These are phyloP conservation scores for Backusella tarrabulga DNA, from an alignment of 192 early-diverging fungal species.

Conservation along the genomic window DNA sequence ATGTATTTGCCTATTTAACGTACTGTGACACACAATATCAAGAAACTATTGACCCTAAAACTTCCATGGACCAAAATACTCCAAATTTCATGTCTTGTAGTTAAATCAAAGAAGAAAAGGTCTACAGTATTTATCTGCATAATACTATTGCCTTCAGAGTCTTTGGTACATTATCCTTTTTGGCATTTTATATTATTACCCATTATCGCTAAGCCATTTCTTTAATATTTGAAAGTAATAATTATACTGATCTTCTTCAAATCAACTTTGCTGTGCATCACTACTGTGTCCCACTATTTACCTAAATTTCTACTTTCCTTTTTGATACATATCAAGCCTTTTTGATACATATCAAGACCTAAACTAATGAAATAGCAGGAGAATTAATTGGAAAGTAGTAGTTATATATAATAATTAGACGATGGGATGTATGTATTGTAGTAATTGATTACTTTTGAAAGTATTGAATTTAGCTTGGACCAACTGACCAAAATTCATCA, in stretches of 20 bases:
- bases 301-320: not conserved
- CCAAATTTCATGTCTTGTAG: not conserved
- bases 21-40: not conserved
- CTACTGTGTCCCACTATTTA: not conserved
- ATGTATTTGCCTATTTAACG: not conserved
- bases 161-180: no score
- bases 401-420: not conserved
- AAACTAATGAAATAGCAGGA: not conserved
- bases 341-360: not conserved
- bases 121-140: no score
- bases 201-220: no score
- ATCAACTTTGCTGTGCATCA: not conserved
- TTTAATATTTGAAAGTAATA: not conserved
- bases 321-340: not conserved
- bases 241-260: not conserved
- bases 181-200: no score
- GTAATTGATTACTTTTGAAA: not conserved
- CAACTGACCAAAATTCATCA: not conserved
- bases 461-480: not conserved
- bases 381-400: not conserved
- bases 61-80: not conserved
- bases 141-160: no score
- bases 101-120: no score
- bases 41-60: not conserved
- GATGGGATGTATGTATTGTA: not conserved